These are phyloP conservation scores for Debaryomycetaceae sp. DNA, from an alignment of 1,139 yeast genomes.

Conservation along the genomic window DNA sequence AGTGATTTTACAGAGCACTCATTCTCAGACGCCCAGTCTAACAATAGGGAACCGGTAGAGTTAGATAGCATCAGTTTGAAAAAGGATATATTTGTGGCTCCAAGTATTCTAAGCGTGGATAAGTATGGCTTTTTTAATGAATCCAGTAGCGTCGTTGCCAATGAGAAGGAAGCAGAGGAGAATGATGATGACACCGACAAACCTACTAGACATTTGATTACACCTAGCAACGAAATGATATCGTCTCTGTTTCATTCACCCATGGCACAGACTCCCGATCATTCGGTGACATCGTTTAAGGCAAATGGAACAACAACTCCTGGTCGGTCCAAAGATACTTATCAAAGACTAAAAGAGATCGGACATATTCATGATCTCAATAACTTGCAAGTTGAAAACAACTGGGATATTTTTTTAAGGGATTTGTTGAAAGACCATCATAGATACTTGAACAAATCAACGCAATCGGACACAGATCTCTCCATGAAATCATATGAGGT, in stretches of 20 bases:
- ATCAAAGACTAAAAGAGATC: slow-evolving; percentile 26
- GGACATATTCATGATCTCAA: slow-evolving; percentile 34
- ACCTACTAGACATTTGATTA: background rate
- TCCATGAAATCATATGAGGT: slow-evolving; percentile 17
- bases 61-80: slow-evolving; percentile 35
- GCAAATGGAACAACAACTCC: slow-evolving; percentile 7
- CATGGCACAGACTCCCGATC: background rate
- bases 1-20: background rate
- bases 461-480: background rate
- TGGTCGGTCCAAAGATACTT: slow-evolving; percentile 8
- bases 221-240: background rate
- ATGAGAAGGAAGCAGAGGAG: background rate
- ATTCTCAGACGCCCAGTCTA: background rate
- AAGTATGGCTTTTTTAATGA: slow-evolving; percentile 45
- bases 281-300: slow-evolving; percentile 3
- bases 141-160: background rate
- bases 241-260: background rate
- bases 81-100: slow-evolving; percentile 7
- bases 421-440: slow-evolving; percentile 24
- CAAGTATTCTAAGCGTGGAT: slow-evolving; percentile 34
- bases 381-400: slow-evolving; percentile 22
- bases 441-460: slow-evolving; percentile 12
- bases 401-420: slow-evolving; percentile 34
- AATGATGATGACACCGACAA: background rate
- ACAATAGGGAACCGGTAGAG: slow-evolving; percentile 39